Evolutionary conservation across 1,139 yeast genomes (phyloP), one percentile per base, ranked within the genome.

Genomic region (Lodderomyces elongisporus): DNA sequence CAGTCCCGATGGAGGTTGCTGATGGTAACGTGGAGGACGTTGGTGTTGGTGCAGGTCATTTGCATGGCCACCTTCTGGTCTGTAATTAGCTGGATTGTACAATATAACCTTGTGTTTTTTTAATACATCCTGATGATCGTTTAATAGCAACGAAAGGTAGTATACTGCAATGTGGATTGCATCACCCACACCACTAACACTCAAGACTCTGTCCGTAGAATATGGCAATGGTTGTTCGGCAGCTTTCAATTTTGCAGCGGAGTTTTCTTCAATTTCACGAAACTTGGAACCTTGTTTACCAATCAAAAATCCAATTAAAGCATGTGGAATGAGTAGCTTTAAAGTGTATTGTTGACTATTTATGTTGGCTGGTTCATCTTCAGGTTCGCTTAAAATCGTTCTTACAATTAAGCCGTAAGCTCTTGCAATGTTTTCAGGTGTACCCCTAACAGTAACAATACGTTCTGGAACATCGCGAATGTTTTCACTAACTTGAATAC

Each of bases 151-250:
- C 2, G 84, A 77, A 37, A 85, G 70, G 50, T 81, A 81, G 53
- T 79, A 84, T 1, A 81, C 67, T 5, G 96, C 96, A 45, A 85
- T 83, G 50, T 85, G 94, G 33, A 88, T 75, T 3, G 95, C 89
- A 58, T 84, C 94, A 3, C 89, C 88, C 8, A 83, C 93, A 4
- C 96, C 96, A 10, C 72, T 65, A 14, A 88, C 72, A 20, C 79
- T 70, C 35, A 88, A 60, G 4, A 84, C 67, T 39, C 95, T 70
- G 53, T 88, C 96, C 12, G 91, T 85, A 1, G 94, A 83, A 41
- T 73, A 73, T 1, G 95, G 88, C 44, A 88, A 64, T 14, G 82
- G 74, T 32, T 76, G 74, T 34, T 84, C 91, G 14, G 85, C 85
- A 2, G 95, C 94, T 43, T 74, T 75, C 38, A 88, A 66, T 42